A percentile compares a stretch with the other conserved stretches of the same genome.
phyloP scores from a whole-genome alignment of 768 basidiomycete genomes.

The Dacryopinax primogenitus region DNA sequence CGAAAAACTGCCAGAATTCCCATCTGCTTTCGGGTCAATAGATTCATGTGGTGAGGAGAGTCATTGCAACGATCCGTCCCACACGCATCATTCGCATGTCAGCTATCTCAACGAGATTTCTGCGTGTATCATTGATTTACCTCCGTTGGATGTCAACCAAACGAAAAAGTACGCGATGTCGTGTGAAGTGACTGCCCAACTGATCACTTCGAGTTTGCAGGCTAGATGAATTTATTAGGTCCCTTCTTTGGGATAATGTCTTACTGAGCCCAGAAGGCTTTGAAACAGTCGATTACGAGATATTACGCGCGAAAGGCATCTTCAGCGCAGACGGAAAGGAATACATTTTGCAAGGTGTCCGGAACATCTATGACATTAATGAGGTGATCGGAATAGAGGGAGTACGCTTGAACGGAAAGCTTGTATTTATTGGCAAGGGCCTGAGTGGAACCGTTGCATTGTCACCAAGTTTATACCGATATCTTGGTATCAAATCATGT shows the following conservation, averaged over 20 bases:
- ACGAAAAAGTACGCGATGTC: slow-evolving; percentile 25
- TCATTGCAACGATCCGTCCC: slow-evolving; percentile 27
- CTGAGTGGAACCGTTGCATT: slow-evolving; percentile 26
- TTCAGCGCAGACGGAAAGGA: slow-evolving; percentile 44
- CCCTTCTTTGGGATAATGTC: slow-evolving; percentile 65
- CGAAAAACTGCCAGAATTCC: slow-evolving; percentile 17
- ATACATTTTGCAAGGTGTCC: slow-evolving; percentile 80
- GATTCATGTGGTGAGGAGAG: slow-evolving; percentile 23
- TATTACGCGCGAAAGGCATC: slow-evolving; percentile 83
- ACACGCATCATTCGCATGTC: slow-evolving; percentile 20
- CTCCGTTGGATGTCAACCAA: slow-evolving; percentile 39
- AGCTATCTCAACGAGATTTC: slow-evolving; percentile 56
- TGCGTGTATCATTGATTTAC: slow-evolving; percentile 52
- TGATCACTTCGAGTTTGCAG: background rate
- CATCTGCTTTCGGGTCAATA: slow-evolving; percentile 9
- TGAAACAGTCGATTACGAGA: slow-evolving; percentile 31
- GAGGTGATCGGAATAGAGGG: slow-evolving; percentile 24
- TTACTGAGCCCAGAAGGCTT: slow-evolving; percentile 29
- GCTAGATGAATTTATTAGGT: slow-evolving; percentile 71
- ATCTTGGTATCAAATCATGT: background rate
- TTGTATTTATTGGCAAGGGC: slow-evolving; percentile 80
- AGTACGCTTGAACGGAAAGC: slow-evolving; percentile 54
- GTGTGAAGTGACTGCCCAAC: background rate
- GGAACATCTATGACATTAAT: slow-evolving; percentile 73
- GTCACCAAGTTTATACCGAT: background rate